Conservation (phyloP, 306 rosid genomes). For the Fagus sylvatica region DNA sequence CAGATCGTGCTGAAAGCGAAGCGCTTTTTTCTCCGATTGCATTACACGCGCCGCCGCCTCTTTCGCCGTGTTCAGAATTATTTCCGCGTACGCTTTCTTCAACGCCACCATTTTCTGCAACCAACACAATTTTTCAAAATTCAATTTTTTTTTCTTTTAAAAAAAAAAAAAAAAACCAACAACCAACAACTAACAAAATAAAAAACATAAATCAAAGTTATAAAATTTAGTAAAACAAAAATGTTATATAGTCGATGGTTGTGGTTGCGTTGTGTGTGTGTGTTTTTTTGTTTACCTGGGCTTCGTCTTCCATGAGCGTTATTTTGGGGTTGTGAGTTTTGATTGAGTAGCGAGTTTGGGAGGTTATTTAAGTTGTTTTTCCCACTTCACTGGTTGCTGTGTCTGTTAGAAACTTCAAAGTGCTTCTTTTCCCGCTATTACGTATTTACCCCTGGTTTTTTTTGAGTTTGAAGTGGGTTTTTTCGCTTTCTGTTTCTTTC, state of each 20-base stretch:
- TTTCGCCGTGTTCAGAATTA: constrained; percentile 72
- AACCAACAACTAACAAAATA: background rate
- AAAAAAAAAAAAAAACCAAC: no score
- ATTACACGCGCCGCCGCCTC: constrained; percentile 76
- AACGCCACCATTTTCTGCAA: constrained; percentile 66
- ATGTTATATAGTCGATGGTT: background rate
- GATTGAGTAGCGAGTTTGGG: background rate
- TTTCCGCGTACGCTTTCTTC: constrained; percentile 77
- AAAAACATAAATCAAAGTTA: background rate
- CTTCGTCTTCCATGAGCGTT: constrained; percentile 39
- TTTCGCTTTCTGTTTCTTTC: background rate
- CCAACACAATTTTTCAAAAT: background rate
- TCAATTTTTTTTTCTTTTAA: no score
- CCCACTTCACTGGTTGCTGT: background rate
- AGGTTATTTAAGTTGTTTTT: constrained; percentile 4
- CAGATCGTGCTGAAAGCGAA: constrained; percentile 52
- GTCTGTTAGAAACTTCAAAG: constrained; percentile 30
- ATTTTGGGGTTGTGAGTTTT: no score
- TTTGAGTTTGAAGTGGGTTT: background rate
- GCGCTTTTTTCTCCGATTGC: constrained; percentile 59
- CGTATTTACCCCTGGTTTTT: constrained; percentile 20
- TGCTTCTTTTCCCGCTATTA: constrained; percentile 1
- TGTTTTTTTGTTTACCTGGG: constrained; percentile 33
- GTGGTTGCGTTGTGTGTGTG: background rate
- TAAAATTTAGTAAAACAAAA: background rate